Percentiles rank a stretch among this genome's conserved stretches.
These are phyloP conservation scores for Chlamydomonas reinhardtii DNA, from an alignment of 163 green algal genomes.

Conservation along the genomic window DNA sequence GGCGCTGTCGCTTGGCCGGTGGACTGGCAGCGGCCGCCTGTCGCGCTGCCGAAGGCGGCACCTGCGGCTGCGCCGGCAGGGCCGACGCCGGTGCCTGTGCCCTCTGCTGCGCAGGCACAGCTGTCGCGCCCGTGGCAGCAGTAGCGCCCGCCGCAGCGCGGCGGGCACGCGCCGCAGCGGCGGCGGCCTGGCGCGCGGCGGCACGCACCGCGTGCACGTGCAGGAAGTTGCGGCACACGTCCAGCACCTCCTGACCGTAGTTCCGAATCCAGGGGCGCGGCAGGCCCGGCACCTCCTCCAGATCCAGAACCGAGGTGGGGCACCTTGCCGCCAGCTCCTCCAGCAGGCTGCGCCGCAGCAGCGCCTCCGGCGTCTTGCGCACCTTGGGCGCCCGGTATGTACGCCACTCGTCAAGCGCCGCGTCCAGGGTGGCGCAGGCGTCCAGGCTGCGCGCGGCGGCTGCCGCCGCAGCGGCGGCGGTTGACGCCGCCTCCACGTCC, in stretches of 20 bases:
- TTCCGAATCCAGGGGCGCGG: background rate
- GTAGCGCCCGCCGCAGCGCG: background rate
- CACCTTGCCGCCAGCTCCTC: constrained; percentile 18
- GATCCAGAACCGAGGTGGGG: constrained; percentile 11
- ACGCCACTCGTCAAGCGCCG: constrained; percentile 5
- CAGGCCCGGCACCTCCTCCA: constrained; percentile 11
- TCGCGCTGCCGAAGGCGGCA: background rate
- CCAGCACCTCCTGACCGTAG: constrained; percentile 35
- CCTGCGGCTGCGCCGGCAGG: background rate
- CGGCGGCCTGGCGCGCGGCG: background rate
- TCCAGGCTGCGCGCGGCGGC: background rate
- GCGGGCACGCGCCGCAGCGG: too few species aligned
- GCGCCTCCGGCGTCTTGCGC: constrained; percentile 10
- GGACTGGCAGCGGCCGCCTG: background rate
- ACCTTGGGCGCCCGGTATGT: background rate
- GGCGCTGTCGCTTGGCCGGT: background rate
- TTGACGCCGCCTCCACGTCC: background rate
- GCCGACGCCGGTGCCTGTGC: background rate
- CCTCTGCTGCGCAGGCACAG: background rate
- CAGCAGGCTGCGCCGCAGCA: constrained; percentile 10
- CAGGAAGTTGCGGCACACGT: constrained; percentile 23
- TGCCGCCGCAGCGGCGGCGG: background rate
- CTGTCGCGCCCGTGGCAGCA: background rate
- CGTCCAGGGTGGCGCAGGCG: background rate
- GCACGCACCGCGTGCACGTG: background rate